Evolutionary conservation across 495 filamentous ascomycete genomes (phyloP).

Genomic region (Pyrenopolyporus hunteri): DNA sequence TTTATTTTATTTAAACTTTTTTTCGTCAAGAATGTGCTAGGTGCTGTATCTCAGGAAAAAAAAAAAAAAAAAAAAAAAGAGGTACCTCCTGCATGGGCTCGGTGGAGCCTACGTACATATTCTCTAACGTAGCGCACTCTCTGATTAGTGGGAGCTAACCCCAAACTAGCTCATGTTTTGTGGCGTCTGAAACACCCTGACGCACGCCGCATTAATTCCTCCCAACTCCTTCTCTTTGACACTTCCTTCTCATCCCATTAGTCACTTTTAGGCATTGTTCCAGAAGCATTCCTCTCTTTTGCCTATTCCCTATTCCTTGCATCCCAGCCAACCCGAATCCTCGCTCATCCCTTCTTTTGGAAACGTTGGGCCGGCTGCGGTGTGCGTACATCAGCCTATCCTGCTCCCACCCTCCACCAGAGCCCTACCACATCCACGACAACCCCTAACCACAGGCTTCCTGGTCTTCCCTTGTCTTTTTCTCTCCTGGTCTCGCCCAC

Average conservation of each 20-base stretch:
- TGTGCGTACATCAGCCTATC: conserved; percentile 21
- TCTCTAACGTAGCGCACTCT: conserved; percentile 29
- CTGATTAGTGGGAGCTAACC: not conserved
- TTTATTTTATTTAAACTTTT: too few species aligned
- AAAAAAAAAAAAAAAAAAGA: not conserved
- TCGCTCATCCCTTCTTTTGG: conserved; percentile 26
- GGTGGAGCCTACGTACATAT: conserved; percentile 25
- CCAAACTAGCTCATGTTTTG: conserved; percentile 2
- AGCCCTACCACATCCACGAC: conserved; percentile 39
- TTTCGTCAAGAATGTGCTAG: too few species aligned
- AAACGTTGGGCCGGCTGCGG: conserved; percentile 6
- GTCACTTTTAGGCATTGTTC: conserved; percentile 42
- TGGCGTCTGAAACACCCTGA: conserved; percentile 41
- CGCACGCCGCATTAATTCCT: conserved; percentile 28
- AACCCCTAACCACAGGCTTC: conserved; percentile 5
- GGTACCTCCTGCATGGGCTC: not conserved
- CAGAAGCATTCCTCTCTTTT: conserved; percentile 43
- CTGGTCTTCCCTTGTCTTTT: conserved; percentile 16
- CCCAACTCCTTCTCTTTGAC: conserved; percentile 17
- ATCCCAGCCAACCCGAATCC: conserved; percentile 31
- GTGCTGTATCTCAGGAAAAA: too few species aligned
- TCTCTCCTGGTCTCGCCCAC: conserved; percentile 12
- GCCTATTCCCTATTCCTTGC: conserved; percentile 37
- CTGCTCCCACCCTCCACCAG: conserved; percentile 12
- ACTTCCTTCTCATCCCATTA: conserved; percentile 14